These are phyloP conservation scores for Boletales sp. DNA, from an alignment of 768 basidiomycete genomes.

Conservation along the genomic window DNA sequence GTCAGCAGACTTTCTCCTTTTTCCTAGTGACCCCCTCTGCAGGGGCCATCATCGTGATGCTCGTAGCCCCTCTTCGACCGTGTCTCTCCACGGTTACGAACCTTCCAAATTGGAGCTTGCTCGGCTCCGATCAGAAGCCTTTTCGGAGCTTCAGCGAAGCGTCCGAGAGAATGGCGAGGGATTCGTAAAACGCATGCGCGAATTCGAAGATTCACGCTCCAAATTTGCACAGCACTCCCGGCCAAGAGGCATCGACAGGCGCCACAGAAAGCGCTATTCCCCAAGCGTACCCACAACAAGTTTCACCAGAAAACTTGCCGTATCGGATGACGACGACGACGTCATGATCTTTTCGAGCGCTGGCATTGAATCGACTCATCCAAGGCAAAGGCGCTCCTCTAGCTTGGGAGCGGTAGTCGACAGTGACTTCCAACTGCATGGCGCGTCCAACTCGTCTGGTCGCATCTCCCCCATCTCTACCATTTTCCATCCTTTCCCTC, in stretches of 20 bases:
- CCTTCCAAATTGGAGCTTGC: constrained; percentile 32
- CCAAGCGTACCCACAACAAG: constrained; percentile 18
- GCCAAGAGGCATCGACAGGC: constrained; percentile 38
- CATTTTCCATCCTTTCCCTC: constrained; percentile 18
- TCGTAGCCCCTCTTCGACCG: constrained; percentile 22
- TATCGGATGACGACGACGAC: constrained; percentile 46
- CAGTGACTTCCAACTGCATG: constrained; percentile 18
- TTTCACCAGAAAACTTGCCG: constrained; percentile 16
- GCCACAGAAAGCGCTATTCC: constrained; percentile 40
- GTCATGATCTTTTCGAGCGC: constrained; percentile 48
- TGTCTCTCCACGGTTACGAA: constrained; percentile 12
- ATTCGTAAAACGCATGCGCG: constrained; percentile 68
- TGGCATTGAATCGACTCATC: constrained; percentile 11
- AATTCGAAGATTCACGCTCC: constrained; percentile 57
- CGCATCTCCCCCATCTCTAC: constrained; percentile 21
- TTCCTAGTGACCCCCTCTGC: constrained; percentile 25
- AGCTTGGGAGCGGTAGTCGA: constrained; percentile 47
- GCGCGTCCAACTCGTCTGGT: constrained; percentile 9
- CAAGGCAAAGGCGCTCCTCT: constrained; percentile 39
- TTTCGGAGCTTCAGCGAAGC: constrained; percentile 60
- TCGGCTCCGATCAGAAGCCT: constrained; percentile 57
- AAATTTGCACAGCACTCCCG: constrained; percentile 36
- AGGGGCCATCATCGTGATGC: constrained; percentile 8
- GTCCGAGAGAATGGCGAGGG: constrained; percentile 64
- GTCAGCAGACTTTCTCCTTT: constrained; percentile 49